phyloP scores from a whole-genome alignment of 2,329 filamentous ascomycete species.

The Paecilomyces niveus region DNA sequence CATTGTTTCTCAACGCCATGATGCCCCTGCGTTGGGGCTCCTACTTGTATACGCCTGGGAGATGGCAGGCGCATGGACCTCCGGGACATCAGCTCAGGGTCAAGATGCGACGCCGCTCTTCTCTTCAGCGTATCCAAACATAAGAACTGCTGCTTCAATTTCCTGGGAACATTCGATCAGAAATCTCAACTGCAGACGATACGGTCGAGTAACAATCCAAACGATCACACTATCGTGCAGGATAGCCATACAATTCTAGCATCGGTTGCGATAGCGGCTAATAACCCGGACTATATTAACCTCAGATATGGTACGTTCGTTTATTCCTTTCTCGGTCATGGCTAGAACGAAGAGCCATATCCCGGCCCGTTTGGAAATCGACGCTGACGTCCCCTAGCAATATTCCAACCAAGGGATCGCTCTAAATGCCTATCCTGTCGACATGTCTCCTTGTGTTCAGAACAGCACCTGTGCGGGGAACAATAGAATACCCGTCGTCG shows the following conservation, averaged over 20 bases:
- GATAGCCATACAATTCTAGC: background rate
- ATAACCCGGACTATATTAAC: background rate
- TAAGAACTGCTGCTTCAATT: background rate
- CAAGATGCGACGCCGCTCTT: background rate
- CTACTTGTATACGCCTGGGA: background rate
- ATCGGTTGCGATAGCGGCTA: background rate
- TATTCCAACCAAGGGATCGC: background rate
- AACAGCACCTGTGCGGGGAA: background rate
- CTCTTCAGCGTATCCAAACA: background rate
- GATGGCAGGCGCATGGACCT: background rate
- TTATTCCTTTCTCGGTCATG: background rate
- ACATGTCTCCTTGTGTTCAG: background rate
- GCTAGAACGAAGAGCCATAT: background rate
- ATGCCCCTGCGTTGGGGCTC: background rate
- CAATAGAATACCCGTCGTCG: background rate
- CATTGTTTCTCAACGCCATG: background rate
- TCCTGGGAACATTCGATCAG: background rate
- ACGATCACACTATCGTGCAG: background rate
- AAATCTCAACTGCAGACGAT: background rate
- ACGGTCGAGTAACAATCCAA: background rate
- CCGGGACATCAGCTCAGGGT: background rate
- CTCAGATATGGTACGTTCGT: background rate
- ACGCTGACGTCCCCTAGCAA: background rate
- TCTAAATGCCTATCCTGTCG: background rate
- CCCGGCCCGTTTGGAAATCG: background rate